Conservation (phyloP, 768 basidiomycete species). For the Phaeolepiota aurea region DNA sequence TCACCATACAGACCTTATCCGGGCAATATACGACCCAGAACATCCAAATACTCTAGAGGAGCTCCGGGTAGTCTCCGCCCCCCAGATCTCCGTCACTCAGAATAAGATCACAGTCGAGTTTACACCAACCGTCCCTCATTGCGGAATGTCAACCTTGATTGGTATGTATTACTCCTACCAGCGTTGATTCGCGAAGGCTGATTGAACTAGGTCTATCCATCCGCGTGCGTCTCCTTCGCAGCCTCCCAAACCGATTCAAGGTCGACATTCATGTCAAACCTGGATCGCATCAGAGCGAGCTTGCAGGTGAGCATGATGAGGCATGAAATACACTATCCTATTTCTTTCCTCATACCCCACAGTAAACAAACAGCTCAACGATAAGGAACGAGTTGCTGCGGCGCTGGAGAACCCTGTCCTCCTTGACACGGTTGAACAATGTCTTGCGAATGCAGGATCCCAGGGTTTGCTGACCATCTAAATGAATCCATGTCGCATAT, state of each 20-base stretch:
- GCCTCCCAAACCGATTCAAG: conserved; percentile 89
- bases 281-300: conserved; percentile 94
- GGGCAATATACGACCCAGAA: conserved; percentile 91
- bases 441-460: conserved; percentile 27
- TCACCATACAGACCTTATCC: conserved; percentile 65
- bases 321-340: conserved; percentile 22
- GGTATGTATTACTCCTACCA: conserved; percentile 33
- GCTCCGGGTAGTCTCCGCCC: conserved; percentile 86
- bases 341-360: neutral
- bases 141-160: conserved; percentile 95
- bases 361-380: conserved; percentile 99
- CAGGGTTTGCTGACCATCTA: conserved; percentile 8
- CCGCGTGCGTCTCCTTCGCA: conserved; percentile 81
- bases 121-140: conserved; percentile 96
- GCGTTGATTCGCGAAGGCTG: conserved; percentile 3
- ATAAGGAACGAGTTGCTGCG: conserved; percentile 97
- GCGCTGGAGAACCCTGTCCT: conserved; percentile 89
- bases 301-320: conserved; percentile 59
- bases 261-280: conserved; percentile 90
- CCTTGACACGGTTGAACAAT: conserved; percentile 78
- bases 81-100: conserved; percentile 57
- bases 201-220: conserved; percentile 75
- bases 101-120: conserved; percentile 83
- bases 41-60: conserved; percentile 93
- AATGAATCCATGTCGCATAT: no score